Conservation (phyloP, 371 early-diverging fungal genomes). For the Nematocida major region DNA sequence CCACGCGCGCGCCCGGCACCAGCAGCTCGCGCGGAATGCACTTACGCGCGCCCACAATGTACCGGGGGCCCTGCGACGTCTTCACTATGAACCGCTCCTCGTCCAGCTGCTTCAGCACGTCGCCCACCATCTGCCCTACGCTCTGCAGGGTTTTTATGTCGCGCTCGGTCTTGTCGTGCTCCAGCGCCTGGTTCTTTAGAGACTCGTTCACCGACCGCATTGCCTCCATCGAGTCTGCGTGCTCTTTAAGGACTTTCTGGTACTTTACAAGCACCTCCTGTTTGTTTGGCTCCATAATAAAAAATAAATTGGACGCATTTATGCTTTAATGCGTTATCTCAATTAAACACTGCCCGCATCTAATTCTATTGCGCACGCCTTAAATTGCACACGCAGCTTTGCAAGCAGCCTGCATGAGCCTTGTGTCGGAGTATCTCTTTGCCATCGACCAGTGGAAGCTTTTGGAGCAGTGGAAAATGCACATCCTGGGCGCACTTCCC, state of each 20-base stretch:
- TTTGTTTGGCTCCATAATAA: slow-evolving; percentile 45
- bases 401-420: not conserved
- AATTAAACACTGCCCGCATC: slow-evolving; percentile 1
- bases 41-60: slow-evolving; percentile 92
- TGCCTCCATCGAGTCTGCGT: slow-evolving; percentile 8
- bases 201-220: slow-evolving; percentile 52
- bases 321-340: not conserved
- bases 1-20: slow-evolving; percentile 86
- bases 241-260: slow-evolving; percentile 12
- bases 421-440: not conserved
- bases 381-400: not conserved
- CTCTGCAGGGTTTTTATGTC: slow-evolving; percentile 93
- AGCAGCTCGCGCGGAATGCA: slow-evolving; percentile 78
- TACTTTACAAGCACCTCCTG: slow-evolving; percentile 36
- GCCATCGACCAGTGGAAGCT: slow-evolving; percentile 32
- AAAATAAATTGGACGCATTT: slow-evolving; percentile 13
- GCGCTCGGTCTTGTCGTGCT: slow-evolving; percentile 88
- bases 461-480: slow-evolving; percentile 19
- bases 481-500: not conserved
- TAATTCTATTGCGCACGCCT: too few species aligned
- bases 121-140: slow-evolving; percentile 97
- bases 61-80: slow-evolving; percentile 90
- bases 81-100: slow-evolving; percentile 97
- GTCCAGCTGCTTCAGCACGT: slow-evolving; percentile 90
- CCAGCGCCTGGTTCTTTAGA: slow-evolving; percentile 72